These are phyloP conservation scores for Ricinus communis DNA, from an alignment of 345 rosid genomes.

Conservation along the genomic window DNA sequence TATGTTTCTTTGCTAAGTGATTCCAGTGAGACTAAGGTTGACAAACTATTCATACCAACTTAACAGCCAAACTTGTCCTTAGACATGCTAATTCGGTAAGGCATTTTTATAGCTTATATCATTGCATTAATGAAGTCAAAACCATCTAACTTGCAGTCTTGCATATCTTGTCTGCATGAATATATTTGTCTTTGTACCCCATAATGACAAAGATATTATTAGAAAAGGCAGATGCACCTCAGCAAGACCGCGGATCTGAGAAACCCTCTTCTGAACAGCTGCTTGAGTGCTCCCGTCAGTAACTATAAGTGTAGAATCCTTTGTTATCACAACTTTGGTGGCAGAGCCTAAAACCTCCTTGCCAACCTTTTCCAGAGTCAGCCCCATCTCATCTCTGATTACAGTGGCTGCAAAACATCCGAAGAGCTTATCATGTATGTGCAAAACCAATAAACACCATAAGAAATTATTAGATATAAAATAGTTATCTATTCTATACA, in stretches of 20 bases:
- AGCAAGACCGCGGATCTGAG: slow-evolving; percentile 60
- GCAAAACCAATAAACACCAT: not conserved
- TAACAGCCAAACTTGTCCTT: not conserved
- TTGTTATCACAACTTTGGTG: slow-evolving; percentile 61
- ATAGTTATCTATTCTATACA: no score
- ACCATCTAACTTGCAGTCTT: not conserved
- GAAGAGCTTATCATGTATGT: not conserved
- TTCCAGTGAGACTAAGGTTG: not conserved
- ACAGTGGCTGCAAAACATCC: slow-evolving; percentile 60
- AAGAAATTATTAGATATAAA: no score
- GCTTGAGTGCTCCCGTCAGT: slow-evolving; percentile 63
- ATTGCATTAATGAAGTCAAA: not conserved
- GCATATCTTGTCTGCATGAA: not conserved
- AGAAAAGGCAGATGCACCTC: slow-evolving; percentile 49
- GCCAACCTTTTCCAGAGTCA: slow-evolving; percentile 69
- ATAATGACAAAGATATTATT: not conserved
- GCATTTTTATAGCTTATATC: not conserved
- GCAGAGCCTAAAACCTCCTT: slow-evolving; percentile 82
- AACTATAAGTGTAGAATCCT: slow-evolving; percentile 78
- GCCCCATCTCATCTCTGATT: slow-evolving; percentile 77
- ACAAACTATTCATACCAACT: no score
- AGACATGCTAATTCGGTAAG: not conserved
- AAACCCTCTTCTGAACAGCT: slow-evolving; percentile 74
- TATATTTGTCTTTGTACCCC: not conserved
- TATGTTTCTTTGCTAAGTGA: no score